Evolutionary conservation across 1,139 yeast species (phyloP).

Genomic region (Sugiyamaella xylanicola): DNA sequence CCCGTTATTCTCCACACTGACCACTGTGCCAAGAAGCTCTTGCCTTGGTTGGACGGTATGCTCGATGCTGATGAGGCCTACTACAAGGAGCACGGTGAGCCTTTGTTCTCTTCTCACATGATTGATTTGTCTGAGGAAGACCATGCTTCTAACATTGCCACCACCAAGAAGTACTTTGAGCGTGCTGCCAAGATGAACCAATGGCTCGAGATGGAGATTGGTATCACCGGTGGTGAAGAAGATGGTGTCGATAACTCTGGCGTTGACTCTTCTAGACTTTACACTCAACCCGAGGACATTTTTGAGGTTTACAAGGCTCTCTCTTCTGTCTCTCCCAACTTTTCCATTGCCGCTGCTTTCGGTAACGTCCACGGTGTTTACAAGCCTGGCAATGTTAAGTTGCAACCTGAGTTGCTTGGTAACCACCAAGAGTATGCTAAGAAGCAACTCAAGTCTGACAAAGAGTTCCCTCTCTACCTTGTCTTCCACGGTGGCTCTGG

Average conservation of each 20-base stretch:
- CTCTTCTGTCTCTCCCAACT: conserved; percentile 91
- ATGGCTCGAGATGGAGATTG: conserved; percentile 99
- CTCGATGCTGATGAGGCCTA: conserved; percentile 93
- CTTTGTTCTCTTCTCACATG: conserved; percentile 98
- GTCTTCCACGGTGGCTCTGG: conserved; percentile 99
- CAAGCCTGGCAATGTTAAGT: conserved; percentile 97
- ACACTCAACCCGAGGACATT: conserved; percentile 96
- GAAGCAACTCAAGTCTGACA: conserved; percentile 58
- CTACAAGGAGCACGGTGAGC: conserved; percentile 84
- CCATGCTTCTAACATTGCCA: conserved; percentile 92
- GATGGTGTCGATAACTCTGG: conserved; percentile 99
- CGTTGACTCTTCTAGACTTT: conserved; percentile 82
- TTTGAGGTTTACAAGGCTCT: conserved; percentile 88
- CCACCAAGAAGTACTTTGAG: conserved; percentile 92
- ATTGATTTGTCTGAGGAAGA: conserved; percentile 96
- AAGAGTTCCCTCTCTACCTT: conserved; percentile 81
- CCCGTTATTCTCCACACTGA: conserved; percentile 98
- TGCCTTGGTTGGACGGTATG: conserved; percentile 99
- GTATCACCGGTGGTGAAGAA: conserved; percentile 99
- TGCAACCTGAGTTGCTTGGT: conserved; percentile 91
- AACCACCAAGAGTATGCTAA: conserved; percentile 87
- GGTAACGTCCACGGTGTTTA: conserved; percentile 99
- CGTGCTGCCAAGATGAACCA: conserved; percentile 94
- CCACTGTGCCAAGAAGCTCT: conserved; percentile 97
- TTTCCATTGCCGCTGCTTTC: conserved; percentile 99